Conservation (phyloP, 1,284 basidiomycete genomes). For the Farysia itapuensis region DNA sequence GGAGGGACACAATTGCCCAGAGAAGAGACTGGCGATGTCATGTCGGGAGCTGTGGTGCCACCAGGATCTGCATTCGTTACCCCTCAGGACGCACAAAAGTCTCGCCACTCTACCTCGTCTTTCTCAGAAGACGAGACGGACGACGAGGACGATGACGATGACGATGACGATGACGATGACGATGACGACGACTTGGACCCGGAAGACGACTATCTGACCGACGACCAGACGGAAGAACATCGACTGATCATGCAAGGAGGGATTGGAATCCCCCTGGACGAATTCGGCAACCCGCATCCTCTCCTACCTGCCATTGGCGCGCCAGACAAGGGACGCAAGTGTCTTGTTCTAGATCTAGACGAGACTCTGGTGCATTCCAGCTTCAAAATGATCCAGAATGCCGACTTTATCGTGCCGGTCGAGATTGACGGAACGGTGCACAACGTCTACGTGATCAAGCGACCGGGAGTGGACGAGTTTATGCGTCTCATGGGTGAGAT, state of each 20-base stretch:
- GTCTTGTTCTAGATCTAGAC: conserved; percentile 85
- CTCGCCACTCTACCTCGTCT: conserved; percentile 1
- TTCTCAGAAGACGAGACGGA: conserved; percentile 2
- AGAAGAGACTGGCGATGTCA: conserved; percentile 69
- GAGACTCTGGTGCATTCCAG: conserved; percentile 83
- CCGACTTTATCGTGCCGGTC: conserved; percentile 97
- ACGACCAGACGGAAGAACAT: conserved; percentile 75
- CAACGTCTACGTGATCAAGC: conserved; percentile 98
- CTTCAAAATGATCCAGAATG: conserved; percentile 63
- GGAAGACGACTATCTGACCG: conserved; percentile 59
- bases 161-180: conserved; percentile 39
- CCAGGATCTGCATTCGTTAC: conserved; percentile 69
- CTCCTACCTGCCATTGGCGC: conserved; percentile 75
- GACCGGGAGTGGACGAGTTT: conserved; percentile 95
- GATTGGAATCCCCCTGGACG: conserved; percentile 76
- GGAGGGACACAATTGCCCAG: conserved; percentile 56
- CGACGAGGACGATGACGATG: conserved; percentile 9
- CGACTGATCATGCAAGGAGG: conserved; percentile 76
- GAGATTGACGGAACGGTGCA: conserved; percentile 98
- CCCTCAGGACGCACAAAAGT: conserved; percentile 11
- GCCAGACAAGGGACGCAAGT: conserved; percentile 80
- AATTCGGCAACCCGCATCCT: conserved; percentile 82
- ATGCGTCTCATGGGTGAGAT: conserved; percentile 95
- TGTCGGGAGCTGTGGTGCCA: conserved; percentile 71
- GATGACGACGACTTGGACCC: conserved; percentile 63